phyloP scores from a whole-genome alignment of 345 rosid species.

The Euphorbia lathyris region DNA sequence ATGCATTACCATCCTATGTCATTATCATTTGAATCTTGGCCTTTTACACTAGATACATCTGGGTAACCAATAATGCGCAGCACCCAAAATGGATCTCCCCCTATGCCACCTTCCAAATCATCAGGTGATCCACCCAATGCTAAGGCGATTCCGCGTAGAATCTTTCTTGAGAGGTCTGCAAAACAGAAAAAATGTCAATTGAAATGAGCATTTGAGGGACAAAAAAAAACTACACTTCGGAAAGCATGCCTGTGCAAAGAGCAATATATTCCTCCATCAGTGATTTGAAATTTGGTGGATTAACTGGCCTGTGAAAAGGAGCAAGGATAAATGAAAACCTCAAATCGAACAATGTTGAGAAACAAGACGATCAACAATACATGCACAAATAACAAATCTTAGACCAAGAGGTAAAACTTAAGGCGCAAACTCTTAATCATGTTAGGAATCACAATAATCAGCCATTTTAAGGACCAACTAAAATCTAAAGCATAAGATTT shows the following conservation, averaged over 20 bases:
- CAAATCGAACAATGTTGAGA: background rate
- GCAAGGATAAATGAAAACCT: constrained; percentile 8
- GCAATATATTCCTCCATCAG: constrained; percentile 65
- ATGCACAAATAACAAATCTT: background rate
- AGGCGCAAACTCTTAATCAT: background rate
- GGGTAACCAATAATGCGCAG: constrained; percentile 81
- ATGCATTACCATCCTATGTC: constrained; percentile 75
- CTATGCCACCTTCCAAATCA: constrained; percentile 70
- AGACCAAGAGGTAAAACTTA: background rate
- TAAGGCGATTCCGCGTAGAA: constrained; percentile 68
- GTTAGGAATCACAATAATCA: background rate
- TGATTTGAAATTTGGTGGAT: constrained; percentile 49
- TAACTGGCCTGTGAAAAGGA: constrained; percentile 54
- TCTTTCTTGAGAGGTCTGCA: constrained; percentile 71
- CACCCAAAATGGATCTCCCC: constrained; percentile 90
- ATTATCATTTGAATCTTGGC: constrained; percentile 33
- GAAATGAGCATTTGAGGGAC: constrained; percentile 1
- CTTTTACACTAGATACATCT: constrained; percentile 36
- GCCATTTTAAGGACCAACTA: background rate
- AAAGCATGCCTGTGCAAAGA: constrained; percentile 61
- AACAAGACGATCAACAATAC: background rate
- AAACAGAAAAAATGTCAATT: constrained; percentile 1
- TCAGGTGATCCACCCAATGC: constrained; percentile 63
- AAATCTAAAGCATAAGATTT: too few species aligned
- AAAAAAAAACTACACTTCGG: constrained; percentile 1